Evolutionary conservation across 805 yeast species (phyloP).

Genomic region (Spathaspora hagerdaliae): DNA sequence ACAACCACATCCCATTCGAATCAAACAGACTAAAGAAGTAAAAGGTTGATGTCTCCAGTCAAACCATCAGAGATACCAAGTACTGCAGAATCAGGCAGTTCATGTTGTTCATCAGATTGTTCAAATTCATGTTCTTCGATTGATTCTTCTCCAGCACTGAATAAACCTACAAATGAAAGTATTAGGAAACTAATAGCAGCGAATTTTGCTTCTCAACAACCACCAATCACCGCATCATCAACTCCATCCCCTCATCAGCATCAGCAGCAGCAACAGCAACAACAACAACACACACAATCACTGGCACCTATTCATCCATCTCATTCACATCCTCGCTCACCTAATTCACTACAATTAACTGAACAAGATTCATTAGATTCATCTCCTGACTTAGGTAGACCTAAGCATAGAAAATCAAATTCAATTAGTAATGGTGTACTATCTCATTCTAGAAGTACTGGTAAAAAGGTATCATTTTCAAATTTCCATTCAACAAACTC

Average conservation of each 20-base stretch:
- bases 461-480: constrained; percentile 15
- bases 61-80: not conserved
- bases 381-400: not conserved
- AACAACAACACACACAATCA: not conserved
- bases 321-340: not conserved
- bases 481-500: constrained; percentile 7
- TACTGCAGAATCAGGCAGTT: not conserved
- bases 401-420: constrained; percentile 10
- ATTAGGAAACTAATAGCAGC: constrained; percentile 7
- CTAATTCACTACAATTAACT: not conserved
- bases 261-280: not conserved
- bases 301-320: not conserved
- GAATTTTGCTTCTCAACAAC: constrained; percentile 1
- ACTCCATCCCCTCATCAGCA: not conserved
- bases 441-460: constrained; percentile 5
- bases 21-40: not conserved
- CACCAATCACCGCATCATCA: not conserved
- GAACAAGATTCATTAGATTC: not conserved
- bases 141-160: not conserved
- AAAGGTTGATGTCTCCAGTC: not conserved
- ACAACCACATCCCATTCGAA: too few relatives aligned
- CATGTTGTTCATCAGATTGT: constrained; percentile 1
- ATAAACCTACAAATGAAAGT: constrained; percentile 4
- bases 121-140: constrained; percentile 1
- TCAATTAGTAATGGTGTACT: constrained; percentile 15